Percentiles rank a stretch among this genome's conserved stretches.
Evolutionary conservation across 805 yeast genomes (phyloP).

Genomic region (Starmera dryadoides): DNA sequence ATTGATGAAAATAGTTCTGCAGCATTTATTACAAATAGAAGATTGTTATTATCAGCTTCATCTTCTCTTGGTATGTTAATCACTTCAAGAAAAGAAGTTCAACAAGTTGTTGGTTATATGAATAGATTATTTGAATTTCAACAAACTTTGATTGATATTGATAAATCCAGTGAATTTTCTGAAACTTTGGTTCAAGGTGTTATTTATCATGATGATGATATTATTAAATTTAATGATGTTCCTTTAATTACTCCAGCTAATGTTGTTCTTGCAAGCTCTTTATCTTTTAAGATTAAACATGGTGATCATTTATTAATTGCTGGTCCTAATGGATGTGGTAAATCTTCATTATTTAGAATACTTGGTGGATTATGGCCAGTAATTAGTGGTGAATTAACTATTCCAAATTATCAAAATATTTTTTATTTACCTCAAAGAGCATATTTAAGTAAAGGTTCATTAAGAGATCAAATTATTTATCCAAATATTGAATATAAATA

Average conservation of each 20-base stretch:
- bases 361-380: slow-evolving; percentile 94
- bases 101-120: slow-evolving; percentile 79
- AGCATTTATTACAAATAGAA: slow-evolving; percentile 83
- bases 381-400: slow-evolving; percentile 42
- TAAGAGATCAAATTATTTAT: slow-evolving; percentile 84
- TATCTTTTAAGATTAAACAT: slow-evolving; percentile 64
- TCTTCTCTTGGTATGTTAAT: slow-evolving; percentile 84
- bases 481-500: slow-evolving; percentile 64
- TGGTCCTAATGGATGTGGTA: slow-evolving; percentile 96
- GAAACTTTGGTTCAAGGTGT: slow-evolving; percentile 16
- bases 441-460: slow-evolving; percentile 56
- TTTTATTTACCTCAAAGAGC: slow-evolving; percentile 93
- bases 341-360: slow-evolving; percentile 84
- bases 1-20: slow-evolving; percentile 51
- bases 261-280: slow-evolving; percentile 57
- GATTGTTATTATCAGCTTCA: slow-evolving; percentile 76
- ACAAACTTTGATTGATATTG: slow-evolving; percentile 48
- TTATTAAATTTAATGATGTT: slow-evolving; percentile 62
- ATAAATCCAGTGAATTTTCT: slow-evolving; percentile 16
- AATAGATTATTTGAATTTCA: slow-evolving; percentile 66
- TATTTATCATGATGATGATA: slow-evolving; percentile 44
- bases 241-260: slow-evolving; percentile 85
- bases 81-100: slow-evolving; percentile 75
- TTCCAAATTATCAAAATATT: slow-evolving; percentile 60
- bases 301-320: slow-evolving; percentile 86